phyloP scores from a whole-genome alignment of 2,329 filamentous ascomycete species.

The Diaporthe sp. region DNA sequence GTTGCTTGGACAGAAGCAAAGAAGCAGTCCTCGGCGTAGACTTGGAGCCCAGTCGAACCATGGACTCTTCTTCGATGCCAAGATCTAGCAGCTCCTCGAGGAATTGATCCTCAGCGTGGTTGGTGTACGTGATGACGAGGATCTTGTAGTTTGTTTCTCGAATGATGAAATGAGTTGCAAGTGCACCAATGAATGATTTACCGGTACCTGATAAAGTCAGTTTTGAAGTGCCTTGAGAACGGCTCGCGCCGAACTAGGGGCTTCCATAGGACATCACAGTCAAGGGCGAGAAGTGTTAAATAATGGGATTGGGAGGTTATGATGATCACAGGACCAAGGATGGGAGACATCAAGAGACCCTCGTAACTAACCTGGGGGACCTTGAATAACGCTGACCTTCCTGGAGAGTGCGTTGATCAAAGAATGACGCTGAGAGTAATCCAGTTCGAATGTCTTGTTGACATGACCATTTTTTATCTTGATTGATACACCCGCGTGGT shows the following conservation, averaged over 20 bases:
- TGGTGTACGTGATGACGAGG: conserved; percentile 77
- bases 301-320: neutral
- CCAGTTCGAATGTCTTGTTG: conserved; percentile 39
- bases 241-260: neutral
- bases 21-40: conserved; percentile 61
- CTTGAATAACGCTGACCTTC: conserved; percentile 75
- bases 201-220: conserved; percentile 69
- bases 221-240: neutral
- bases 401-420: conserved; percentile 67
- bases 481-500: neutral
- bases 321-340: no score
- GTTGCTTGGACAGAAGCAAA: conserved; percentile 60
- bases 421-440: conserved; percentile 67
- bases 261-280: neutral
- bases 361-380: conserved; percentile 71
- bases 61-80: conserved; percentile 62
- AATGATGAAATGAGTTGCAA: conserved; percentile 70
- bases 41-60: conserved; percentile 76
- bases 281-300: neutral
- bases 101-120: conserved; percentile 77
- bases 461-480: neutral
- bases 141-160: conserved; percentile 64
- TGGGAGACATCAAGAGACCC: accelerated
- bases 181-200: conserved; percentile 80
- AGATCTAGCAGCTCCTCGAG: conserved; percentile 73